A percentile compares a stretch with the other conserved stretches of the same genome.
Conservation (phyloP, 225 moss, liverwort and hornwort genomes). For the Sphagnum contortum region DNA sequence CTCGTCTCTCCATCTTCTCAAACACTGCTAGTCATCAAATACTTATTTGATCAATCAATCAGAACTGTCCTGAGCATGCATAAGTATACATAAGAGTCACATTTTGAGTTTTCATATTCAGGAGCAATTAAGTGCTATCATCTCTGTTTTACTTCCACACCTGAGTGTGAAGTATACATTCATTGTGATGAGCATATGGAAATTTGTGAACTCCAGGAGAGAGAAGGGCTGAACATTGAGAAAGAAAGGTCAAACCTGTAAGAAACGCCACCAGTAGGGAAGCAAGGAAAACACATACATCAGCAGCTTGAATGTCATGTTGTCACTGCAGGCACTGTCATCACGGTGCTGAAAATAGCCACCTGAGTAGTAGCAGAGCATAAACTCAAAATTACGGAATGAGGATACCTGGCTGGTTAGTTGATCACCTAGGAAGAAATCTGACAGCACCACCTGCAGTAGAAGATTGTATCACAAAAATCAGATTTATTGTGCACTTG, state of each 20-base stretch:
- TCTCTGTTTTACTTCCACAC: too few species aligned
- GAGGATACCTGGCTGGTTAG: slow-evolving; percentile 80
- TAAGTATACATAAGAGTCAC: too few species aligned
- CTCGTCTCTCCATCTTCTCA: slow-evolving; percentile 77
- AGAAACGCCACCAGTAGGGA: slow-evolving; percentile 83
- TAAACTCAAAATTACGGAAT: slow-evolving; percentile 71
- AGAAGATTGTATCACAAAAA: slow-evolving; percentile 35
- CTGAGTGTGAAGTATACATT: too few species aligned
- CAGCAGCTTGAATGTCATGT: slow-evolving; percentile 32
- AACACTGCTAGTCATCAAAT: slow-evolving; percentile 95
- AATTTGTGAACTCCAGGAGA: too few species aligned
- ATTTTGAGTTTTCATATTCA: too few species aligned
- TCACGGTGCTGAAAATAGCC: slow-evolving; percentile 56
- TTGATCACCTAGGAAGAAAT: slow-evolving; percentile 92
- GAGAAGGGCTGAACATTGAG: slow-evolving; percentile 48
- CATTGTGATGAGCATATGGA: too few species aligned
- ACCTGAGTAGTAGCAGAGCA: slow-evolving; percentile 74
- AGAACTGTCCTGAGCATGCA: too few species aligned
- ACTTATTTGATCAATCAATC: too few species aligned
- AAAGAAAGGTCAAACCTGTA: slow-evolving; percentile 44
- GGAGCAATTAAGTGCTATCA: too few species aligned
- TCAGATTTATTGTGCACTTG: slow-evolving; percentile 10
- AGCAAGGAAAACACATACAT: slow-evolving; percentile 72
- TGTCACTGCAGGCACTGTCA: slow-evolving; percentile 32
- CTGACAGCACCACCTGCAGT: slow-evolving; percentile 74